These are phyloP conservation scores for Phyllosticta citrichinensis DNA, from an alignment of 2,329 filamentous ascomycete genomes.

Conservation along the genomic window DNA sequence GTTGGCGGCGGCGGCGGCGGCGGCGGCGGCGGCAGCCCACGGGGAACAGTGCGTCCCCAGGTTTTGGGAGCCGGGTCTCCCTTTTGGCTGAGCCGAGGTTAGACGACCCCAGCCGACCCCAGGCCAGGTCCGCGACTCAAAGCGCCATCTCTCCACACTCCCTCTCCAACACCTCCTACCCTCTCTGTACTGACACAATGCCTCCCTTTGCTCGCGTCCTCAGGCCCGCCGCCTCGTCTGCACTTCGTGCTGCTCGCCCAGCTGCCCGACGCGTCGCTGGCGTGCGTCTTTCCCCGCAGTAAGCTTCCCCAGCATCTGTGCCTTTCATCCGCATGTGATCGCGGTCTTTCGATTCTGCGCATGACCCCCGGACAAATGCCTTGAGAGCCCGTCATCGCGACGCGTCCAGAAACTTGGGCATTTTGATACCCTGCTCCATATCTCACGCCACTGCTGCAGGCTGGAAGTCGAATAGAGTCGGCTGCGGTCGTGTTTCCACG, in stretches of 20 bases:
- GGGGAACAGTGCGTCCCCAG: neutral
- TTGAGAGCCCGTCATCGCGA: neutral
- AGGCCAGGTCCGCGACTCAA: neutral
- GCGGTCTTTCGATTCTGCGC: neutral
- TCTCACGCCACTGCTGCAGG: neutral
- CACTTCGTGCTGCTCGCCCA: conserved; percentile 10
- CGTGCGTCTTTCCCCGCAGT: conserved; percentile 8
- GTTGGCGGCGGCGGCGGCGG: neutral
- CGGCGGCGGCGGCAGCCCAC: neutral
- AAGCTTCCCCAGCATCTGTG: conserved; percentile 2
- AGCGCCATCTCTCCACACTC: neutral
- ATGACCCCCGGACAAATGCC: neutral
- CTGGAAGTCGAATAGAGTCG: too few species aligned
- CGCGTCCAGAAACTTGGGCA: neutral
- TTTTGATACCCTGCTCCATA: too few species aligned
- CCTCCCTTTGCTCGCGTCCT: conserved; percentile 21
- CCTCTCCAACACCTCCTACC: neutral
- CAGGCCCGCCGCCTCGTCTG: conserved; percentile 23
- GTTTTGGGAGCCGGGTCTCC: conserved; percentile 3
- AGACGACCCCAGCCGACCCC: neutral
- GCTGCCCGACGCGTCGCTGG: conserved; percentile 6
- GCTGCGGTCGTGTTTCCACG: neutral
- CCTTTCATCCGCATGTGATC: conserved; percentile 1
- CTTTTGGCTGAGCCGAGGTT: conserved; percentile 3
- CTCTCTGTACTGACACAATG: conserved; percentile 11